Evolutionary conservation across 441 rosid genomes (phyloP), one percentile per base, ranked within the genome.

Genomic region (Hura crepitans): DNA sequence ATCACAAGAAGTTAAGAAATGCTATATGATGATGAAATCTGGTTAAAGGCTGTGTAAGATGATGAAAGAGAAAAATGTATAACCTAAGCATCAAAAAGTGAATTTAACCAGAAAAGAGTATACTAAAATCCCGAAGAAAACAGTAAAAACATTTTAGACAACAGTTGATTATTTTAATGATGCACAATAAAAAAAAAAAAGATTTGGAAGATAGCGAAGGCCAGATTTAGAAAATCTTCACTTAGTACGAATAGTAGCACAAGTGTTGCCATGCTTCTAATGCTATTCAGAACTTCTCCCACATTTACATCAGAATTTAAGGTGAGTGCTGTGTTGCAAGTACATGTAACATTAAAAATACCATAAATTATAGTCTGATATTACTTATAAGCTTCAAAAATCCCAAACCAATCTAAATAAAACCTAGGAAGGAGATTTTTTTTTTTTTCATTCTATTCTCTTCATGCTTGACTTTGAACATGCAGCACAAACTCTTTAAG

Each of bases 401-500:
- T 49, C 33, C 33, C 5, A 14, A 50, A 66, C 15, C 31, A 50
- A 50, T 3, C 8, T 31, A 49, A 65, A n/a, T 6, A 37, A 28
- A 7, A 22, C 27, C 13, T 31, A 35, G 13, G 31, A 6, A 17
- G 9, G 1, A 14, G 35, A n/a, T 6, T 5, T 14, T 7, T 39
- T 6, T 5, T 14, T 7, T 39, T 22, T 22, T 35, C 30, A 5
- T 37, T 39, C 49, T 12, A 22, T 13, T 37, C 49, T 18, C 22
- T 11, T 3, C 3, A 31, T 9, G 20, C 31, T 33, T 20, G 25
- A 23, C n/a, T 13, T 9, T 23, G 54, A 27, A 20, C 10, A 5
- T 8, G 55, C 6, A 71, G 45, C 10, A 50, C 14, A 20, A 62
- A 71, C 27, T 35, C 33, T 27, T 61, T 22, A 33, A 71, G 53